A percentile compares a stretch with the other conserved stretches of the same genome.
Conservation (phyloP, 352 stramenopile species). For the Elongisporangium anandrum region DNA sequence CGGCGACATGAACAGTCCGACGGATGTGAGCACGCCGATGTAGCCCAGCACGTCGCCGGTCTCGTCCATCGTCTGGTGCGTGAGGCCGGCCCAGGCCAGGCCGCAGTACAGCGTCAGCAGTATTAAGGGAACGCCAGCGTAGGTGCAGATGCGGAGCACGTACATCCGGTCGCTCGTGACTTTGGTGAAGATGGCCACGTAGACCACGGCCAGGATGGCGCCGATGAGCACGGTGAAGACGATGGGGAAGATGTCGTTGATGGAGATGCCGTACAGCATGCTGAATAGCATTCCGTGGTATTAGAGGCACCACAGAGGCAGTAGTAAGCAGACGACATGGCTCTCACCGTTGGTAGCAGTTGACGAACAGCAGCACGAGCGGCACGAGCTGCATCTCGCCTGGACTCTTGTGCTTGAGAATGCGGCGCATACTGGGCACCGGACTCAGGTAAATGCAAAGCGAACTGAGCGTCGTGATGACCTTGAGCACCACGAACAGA, state of each 20-base stretch:
- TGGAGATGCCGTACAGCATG: slow-evolving; percentile 16
- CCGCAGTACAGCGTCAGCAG: slow-evolving; percentile 7
- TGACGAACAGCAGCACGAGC: slow-evolving; percentile 22
- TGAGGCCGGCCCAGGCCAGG: slow-evolving; percentile 2
- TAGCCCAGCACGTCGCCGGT: slow-evolving; percentile 11
- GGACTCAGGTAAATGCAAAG: slow-evolving; percentile 20
- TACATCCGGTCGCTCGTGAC: not conserved
- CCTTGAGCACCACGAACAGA: slow-evolving; percentile 10
- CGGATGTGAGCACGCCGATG: slow-evolving; percentile 15
- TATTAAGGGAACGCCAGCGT: not conserved
- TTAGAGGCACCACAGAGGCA: too few relatives aligned
- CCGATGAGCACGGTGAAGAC: slow-evolving; percentile 13
- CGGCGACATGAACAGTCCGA: slow-evolving; percentile 35
- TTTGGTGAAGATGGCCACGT: slow-evolving; percentile 19
- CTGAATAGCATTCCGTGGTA: too few relatives aligned
- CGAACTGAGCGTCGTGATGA: slow-evolving; percentile 17
- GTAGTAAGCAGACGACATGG: too few relatives aligned
- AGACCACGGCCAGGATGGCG: slow-evolving; percentile 11
- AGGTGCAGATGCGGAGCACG: not conserved
- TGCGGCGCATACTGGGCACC: slow-evolving; percentile 11
- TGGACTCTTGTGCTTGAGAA: slow-evolving; percentile 18
- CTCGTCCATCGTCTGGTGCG: slow-evolving; percentile 5
- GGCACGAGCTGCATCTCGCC: slow-evolving; percentile 19
- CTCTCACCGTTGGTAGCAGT: slow-evolving; percentile 13
- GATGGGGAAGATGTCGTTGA: slow-evolving; percentile 20